phyloP scores from a whole-genome alignment of 169 alveolate genomes.

The Plasmodium coatneyi region DNA sequence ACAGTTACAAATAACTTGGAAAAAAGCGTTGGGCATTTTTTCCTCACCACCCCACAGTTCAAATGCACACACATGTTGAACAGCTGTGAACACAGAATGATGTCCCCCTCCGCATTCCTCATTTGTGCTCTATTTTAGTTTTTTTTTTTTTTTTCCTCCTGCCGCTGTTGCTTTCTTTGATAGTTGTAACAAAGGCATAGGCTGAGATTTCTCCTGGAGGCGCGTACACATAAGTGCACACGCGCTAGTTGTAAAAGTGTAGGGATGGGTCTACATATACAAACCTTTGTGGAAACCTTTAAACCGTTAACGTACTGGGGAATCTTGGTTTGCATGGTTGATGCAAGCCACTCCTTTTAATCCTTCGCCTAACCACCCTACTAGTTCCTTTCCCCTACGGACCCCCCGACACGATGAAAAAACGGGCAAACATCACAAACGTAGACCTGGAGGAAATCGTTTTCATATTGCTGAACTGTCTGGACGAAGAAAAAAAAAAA shows the following conservation, averaged over 20 bases:
- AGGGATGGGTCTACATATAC: not conserved
- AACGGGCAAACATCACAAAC: conserved; percentile 46
- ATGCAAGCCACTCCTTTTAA: not conserved
- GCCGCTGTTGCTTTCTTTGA: not conserved
- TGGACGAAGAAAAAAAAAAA: conserved; percentile 54
- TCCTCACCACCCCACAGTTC: not conserved
- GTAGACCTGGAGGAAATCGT: conserved; percentile 63
- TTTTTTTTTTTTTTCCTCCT: not conserved
- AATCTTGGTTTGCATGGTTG: not conserved
- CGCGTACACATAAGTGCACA: not conserved
- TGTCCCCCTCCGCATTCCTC: not conserved
- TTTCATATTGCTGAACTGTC: conserved; percentile 37
- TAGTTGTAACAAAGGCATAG: not conserved
- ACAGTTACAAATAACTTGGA: not conserved
- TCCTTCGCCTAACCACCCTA: not conserved
- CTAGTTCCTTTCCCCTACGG: not conserved
- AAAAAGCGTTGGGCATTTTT: not conserved
- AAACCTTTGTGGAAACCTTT: not conserved
- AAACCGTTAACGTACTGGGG: not conserved
- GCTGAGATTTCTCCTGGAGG: not conserved
- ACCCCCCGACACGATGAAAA: conserved; percentile 23
- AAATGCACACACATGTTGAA: not conserved
- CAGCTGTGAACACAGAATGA: not conserved
- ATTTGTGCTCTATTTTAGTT: not conserved
- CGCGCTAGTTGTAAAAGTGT: not conserved